Evolutionary conservation across 2,329 filamentous ascomycete genomes (phyloP).

Genomic region (Colletotrichum tropicale): DNA sequence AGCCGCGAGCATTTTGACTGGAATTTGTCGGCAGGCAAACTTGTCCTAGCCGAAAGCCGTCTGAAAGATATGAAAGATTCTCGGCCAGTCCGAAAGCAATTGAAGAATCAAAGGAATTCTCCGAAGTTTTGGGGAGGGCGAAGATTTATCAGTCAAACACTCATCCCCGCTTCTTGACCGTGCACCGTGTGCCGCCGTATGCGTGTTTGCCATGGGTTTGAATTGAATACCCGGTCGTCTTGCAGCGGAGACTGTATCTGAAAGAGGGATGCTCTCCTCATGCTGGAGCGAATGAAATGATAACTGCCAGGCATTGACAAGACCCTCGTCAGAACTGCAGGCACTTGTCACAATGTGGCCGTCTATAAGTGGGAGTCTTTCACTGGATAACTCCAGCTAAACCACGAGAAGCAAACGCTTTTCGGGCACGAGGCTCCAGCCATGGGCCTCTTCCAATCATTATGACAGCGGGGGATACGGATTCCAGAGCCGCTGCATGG

Average conservation of each 20-base stretch:
- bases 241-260: no score
- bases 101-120: no score
- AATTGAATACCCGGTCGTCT: no score
- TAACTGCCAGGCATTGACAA: neutral
- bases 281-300: neutral
- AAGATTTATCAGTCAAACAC: no score
- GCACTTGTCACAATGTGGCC: neutral
- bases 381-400: no score
- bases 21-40: neutral
- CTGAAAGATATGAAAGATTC: no score
- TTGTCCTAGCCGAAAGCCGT: neutral
- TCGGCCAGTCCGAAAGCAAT: no score
- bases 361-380: neutral
- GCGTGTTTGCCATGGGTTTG: neutral
- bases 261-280: neutral
- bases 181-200: neutral
- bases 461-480: neutral
- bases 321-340: neutral
- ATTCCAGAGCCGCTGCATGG: neutral
- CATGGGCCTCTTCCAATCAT: neutral
- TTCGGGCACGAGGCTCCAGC: neutral
- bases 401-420: neutral
- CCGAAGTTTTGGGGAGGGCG: no score
- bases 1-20: neutral
- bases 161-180: no score